Percentiles rank a stretch among this genome's conserved stretches.
Evolutionary conservation across 2,329 filamentous ascomycete species (phyloP).

Genomic region (Stemphylium beticola): DNA sequence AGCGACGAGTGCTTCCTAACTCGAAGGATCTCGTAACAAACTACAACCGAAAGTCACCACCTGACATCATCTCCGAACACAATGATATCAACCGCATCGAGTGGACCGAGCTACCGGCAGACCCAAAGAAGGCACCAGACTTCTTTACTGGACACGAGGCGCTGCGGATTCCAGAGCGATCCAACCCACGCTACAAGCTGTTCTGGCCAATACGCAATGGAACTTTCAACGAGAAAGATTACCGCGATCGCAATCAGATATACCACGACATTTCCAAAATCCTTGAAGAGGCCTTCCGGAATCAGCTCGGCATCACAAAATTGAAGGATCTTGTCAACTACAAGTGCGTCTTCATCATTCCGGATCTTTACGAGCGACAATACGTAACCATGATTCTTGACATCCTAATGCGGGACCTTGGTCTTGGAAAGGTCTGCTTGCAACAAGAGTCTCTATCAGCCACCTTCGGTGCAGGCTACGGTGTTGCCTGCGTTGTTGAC

Average conservation of each 20-base stretch:
- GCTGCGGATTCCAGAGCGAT: slow-evolving; percentile 85
- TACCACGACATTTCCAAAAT: slow-evolving; percentile 88
- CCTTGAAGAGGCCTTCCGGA: slow-evolving; percentile 82
- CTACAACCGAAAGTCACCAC: slow-evolving; percentile 83
- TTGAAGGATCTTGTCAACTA: slow-evolving; percentile 88
- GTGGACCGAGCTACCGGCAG: slow-evolving; percentile 81
- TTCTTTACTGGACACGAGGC: slow-evolving; percentile 85
- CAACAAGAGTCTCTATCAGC: slow-evolving; percentile 96
- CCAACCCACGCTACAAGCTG: slow-evolving; percentile 85
- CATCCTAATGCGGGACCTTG: slow-evolving; percentile 86
- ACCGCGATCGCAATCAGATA: slow-evolving; percentile 77
- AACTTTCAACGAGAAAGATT: slow-evolving; percentile 89
- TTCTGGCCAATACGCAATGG: slow-evolving; percentile 91
- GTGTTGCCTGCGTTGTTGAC: slow-evolving; percentile 92
- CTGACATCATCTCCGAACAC: slow-evolving; percentile 89
- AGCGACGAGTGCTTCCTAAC: slow-evolving; percentile 94
- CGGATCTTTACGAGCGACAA: slow-evolving; percentile 92
- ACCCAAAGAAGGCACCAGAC: slow-evolving; percentile 67
- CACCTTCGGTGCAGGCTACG: slow-evolving; percentile 93
- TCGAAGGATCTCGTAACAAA: slow-evolving; percentile 95
- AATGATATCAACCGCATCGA: slow-evolving; percentile 94
- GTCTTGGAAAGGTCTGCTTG: slow-evolving; percentile 87
- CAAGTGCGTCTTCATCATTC: slow-evolving; percentile 95
- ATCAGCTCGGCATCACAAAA: slow-evolving; percentile 78
- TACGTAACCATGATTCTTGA: slow-evolving; percentile 87